Percentiles rank a stretch among this genome's conserved stretches.
These are phyloP conservation scores for Cyclotella baltica DNA, from an alignment of 108 stramenopile genomes.

Conservation along the genomic window DNA sequence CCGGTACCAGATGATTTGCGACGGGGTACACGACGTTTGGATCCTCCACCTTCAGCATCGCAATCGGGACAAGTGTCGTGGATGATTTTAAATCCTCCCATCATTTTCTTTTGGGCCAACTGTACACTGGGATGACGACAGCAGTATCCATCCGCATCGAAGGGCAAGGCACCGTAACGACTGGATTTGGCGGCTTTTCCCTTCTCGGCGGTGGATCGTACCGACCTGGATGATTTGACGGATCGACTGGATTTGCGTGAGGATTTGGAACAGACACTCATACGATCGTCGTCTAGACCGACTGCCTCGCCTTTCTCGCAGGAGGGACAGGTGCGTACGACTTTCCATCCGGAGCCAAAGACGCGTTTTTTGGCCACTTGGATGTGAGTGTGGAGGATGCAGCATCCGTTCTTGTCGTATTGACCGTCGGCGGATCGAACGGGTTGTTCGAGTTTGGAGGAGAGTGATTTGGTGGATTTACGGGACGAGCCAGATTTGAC, in stretches of 20 bases:
- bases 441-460: slow-evolving; percentile 10
- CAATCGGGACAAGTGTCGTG: slow-evolving; percentile 49
- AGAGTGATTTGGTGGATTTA: slow-evolving; percentile 16
- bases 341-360: slow-evolving; percentile 48
- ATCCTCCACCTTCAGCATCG: slow-evolving; percentile 18
- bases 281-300: slow-evolving; percentile 38
- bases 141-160: slow-evolving; percentile 55
- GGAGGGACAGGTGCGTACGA: slow-evolving; percentile 26
- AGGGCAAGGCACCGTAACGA: slow-evolving; percentile 43
- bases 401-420: slow-evolving; percentile 53
- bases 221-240: slow-evolving; percentile 16
- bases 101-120: slow-evolving; percentile 47
- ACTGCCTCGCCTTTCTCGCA: slow-evolving; percentile 33
- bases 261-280: slow-evolving; percentile 29
- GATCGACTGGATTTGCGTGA: slow-evolving; percentile 31
- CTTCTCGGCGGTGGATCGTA: slow-evolving; percentile 12
- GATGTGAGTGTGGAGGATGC: slow-evolving; percentile 46
- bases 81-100: slow-evolving; percentile 51
- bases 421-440: slow-evolving; percentile 18
- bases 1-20: slow-evolving; percentile 32
- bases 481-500: slow-evolving; percentile 33
- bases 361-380: slow-evolving; percentile 51
- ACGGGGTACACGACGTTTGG: slow-evolving; percentile 16
- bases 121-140: slow-evolving; percentile 45
- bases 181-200: slow-evolving; percentile 27